phyloP scores from a whole-genome alignment of 192 early-diverging fungal species.

The Backusella psychrophila region DNA sequence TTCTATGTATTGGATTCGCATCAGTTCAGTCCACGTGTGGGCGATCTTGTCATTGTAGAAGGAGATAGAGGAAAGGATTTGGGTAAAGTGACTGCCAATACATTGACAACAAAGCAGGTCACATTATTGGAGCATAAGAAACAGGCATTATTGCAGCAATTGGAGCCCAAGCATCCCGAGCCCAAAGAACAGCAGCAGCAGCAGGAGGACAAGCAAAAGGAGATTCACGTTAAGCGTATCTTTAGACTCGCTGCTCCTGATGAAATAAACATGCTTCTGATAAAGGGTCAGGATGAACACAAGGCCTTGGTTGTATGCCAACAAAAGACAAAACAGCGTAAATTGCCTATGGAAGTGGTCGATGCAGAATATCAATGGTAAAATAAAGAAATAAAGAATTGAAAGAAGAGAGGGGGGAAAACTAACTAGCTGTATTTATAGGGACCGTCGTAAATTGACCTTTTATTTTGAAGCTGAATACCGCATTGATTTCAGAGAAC shows the following conservation, averaged over 20 bases:
- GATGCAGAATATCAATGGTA: slow-evolving; percentile 99
- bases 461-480: slow-evolving; percentile 96
- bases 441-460: slow-evolving; percentile 95
- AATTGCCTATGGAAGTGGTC: slow-evolving; percentile 92
- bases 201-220: slow-evolving; percentile 59
- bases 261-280: slow-evolving; percentile 78
- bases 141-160: slow-evolving; percentile 42
- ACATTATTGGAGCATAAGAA: slow-evolving; percentile 36
- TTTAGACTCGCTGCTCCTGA: slow-evolving; percentile 75
- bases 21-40: slow-evolving; percentile 48
- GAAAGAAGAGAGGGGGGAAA: not conserved
- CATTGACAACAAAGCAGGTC: slow-evolving; percentile 56
- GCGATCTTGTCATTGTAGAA: slow-evolving; percentile 84
- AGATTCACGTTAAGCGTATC: slow-evolving; percentile 90
- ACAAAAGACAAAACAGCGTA: slow-evolving; percentile 84
- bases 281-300: slow-evolving; percentile 87
- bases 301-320: slow-evolving; percentile 88
- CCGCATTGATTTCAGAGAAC: slow-evolving; percentile 94
- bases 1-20: slow-evolving; percentile 66
- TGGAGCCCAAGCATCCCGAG: slow-evolving; percentile 39
- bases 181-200: slow-evolving; percentile 39
- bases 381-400: not conserved
- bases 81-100: slow-evolving; percentile 80
- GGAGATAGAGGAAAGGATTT: slow-evolving; percentile 90
- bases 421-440: slow-evolving; percentile 16